These are phyloP conservation scores for Dactylellina drechsleri DNA, from an alignment of 2,329 filamentous ascomycete genomes.

Conservation along the genomic window DNA sequence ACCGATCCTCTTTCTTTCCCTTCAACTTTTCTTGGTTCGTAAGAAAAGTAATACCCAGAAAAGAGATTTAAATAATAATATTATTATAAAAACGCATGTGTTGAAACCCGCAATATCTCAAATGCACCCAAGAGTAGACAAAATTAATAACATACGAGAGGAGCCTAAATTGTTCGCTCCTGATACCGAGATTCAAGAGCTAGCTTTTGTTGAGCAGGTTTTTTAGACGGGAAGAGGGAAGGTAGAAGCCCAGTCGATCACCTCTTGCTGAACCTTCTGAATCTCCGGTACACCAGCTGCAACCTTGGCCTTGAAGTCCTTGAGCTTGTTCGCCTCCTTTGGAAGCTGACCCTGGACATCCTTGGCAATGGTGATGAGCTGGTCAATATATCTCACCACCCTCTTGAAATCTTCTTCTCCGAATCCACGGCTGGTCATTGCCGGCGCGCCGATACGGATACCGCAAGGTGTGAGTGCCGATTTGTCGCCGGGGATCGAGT, in stretches of 20 bases:
- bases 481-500: slow-evolving; percentile 97
- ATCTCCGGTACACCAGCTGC: slow-evolving; percentile 82
- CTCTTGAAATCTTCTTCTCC: slow-evolving; percentile 90
- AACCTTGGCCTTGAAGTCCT: slow-evolving; percentile 98
- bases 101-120: slow-evolving; percentile 50
- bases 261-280: slow-evolving; percentile 85
- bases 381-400: slow-evolving; percentile 88
- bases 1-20: slow-evolving; percentile 32
- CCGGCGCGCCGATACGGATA: slow-evolving; percentile 94
- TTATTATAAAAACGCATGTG: slow-evolving; percentile 35
- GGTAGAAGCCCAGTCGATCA: slow-evolving; percentile 82
- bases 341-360: slow-evolving; percentile 84
- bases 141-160: neutral
- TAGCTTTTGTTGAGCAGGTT: no score
- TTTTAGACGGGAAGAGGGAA: slow-evolving; percentile 87
- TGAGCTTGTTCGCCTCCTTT: slow-evolving; percentile 98
- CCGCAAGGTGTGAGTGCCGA: slow-evolving; percentile 92
- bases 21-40: neutral
- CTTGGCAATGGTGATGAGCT: slow-evolving; percentile 87
- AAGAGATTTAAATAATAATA: slow-evolving; percentile 5
- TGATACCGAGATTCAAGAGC: slow-evolving; percentile 7
- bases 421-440: slow-evolving; percentile 97
- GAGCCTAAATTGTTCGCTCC: no score
- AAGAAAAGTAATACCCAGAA: slow-evolving; percentile 36
- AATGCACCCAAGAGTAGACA: slow-evolving; percentile 30